Percentiles rank a stretch among this genome's conserved stretches.
phyloP scores from a whole-genome alignment of 257 asterid species.

The Verbena officinalis region DNA sequence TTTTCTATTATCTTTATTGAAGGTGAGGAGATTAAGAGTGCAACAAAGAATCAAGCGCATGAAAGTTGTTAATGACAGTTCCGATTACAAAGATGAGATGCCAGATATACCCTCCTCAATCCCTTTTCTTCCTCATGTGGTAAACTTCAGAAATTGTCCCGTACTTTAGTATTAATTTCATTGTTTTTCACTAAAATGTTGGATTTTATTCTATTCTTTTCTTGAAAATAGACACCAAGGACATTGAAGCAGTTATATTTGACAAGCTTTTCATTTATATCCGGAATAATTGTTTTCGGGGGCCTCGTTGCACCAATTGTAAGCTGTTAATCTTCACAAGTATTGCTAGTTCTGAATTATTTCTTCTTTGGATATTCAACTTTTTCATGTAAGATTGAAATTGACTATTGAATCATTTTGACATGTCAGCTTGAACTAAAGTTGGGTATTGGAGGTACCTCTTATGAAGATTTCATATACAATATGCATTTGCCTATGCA shows the following conservation, averaged over 20 bases:
- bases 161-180: slow-evolving; percentile 12
- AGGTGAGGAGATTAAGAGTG: slow-evolving; percentile 89
- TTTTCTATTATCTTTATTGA: background rate
- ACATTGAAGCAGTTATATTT: slow-evolving; percentile 81
- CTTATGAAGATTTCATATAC: slow-evolving; percentile 75
- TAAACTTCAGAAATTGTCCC: slow-evolving; percentile 37
- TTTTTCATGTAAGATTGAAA: slow-evolving; percentile 7
- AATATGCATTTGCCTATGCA: slow-evolving; percentile 86
- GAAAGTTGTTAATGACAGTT: slow-evolving; percentile 32
- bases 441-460: slow-evolving; percentile 88
- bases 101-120: slow-evolving; percentile 88
- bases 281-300: slow-evolving; percentile 85
- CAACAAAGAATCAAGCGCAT: slow-evolving; percentile 68
- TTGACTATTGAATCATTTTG: slow-evolving; percentile 29
- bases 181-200: background rate
- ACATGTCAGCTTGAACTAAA: slow-evolving; percentile 79
- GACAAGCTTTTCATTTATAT: slow-evolving; percentile 77
- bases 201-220: background rate
- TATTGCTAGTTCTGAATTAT: slow-evolving; percentile 12
- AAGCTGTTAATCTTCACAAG: slow-evolving; percentile 48
- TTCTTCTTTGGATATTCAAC: background rate
- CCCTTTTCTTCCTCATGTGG: slow-evolving; percentile 91
- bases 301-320: slow-evolving; percentile 90
- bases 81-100: slow-evolving; percentile 73
- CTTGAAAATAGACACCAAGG: slow-evolving; percentile 70